Evolutionary conservation across 1,139 yeast genomes (phyloP).

Genomic region (Entelexis paramagnoliae): DNA sequence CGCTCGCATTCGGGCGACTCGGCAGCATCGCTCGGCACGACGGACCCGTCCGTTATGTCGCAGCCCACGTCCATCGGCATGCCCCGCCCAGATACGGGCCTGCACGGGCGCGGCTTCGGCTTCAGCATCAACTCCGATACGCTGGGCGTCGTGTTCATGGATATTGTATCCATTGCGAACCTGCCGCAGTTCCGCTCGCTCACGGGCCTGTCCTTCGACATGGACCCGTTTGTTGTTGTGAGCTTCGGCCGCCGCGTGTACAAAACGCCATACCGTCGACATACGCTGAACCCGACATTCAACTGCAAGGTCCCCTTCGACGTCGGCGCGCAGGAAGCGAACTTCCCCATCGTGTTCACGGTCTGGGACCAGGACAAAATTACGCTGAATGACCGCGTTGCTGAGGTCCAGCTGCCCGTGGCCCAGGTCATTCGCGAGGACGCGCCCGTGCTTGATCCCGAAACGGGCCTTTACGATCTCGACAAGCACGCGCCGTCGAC

Average conservation of each 20-base stretch:
- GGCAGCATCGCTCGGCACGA: not conserved
- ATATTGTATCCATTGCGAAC: conserved; percentile 58
- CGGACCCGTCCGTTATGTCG: not conserved
- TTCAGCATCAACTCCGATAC: conserved; percentile 39
- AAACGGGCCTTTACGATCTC: conserved; percentile 29
- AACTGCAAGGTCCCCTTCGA: conserved; percentile 77
- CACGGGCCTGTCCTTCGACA: conserved; percentile 68
- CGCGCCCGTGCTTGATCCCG: conserved; percentile 23
- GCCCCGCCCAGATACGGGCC: conserved; percentile 3
- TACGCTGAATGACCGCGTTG: conserved; percentile 75
- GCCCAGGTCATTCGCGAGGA: conserved; percentile 8
- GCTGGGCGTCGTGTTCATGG: conserved; percentile 65
- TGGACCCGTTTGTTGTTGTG: conserved; percentile 93
- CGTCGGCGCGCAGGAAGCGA: conserved; percentile 53
- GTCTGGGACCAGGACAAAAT: conserved; percentile 78
- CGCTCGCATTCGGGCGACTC: not conserved
- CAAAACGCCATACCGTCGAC: conserved; percentile 77
- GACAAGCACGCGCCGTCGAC: conserved; percentile 21
- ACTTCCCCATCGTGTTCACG: conserved; percentile 56
- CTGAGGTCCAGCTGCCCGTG: conserved; percentile 38
- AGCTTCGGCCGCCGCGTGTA: conserved; percentile 84
- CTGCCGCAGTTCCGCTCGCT: conserved; percentile 33
- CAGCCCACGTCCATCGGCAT: conserved; percentile 12
- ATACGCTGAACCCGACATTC: conserved; percentile 71
- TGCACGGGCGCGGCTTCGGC: conserved; percentile 21